Evolutionary conservation across 2,329 filamentous ascomycete species (phyloP).

Genomic region (Scedosporium apiospermum): DNA sequence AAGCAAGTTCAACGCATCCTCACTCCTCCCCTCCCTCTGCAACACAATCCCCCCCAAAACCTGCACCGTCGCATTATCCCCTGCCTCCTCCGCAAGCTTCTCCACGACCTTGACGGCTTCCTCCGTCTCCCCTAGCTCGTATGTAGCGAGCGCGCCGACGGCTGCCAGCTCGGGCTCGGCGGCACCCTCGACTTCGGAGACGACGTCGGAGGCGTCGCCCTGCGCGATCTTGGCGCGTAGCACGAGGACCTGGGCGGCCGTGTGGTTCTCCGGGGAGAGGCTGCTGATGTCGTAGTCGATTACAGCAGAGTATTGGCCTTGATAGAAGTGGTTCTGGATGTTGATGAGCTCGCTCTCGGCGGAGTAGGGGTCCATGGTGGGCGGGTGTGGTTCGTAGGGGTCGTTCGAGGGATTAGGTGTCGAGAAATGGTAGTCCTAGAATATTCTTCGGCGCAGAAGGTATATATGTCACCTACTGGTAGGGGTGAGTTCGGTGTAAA

Average conservation of each 20-base stretch:
- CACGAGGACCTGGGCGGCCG: slow-evolving; percentile 67
- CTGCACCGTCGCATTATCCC: slow-evolving; percentile 74
- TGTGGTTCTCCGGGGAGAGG: slow-evolving; percentile 68
- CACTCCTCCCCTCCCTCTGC: slow-evolving; percentile 69
- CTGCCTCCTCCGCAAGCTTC: slow-evolving; percentile 54
- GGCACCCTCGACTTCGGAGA: slow-evolving; percentile 53
- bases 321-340: slow-evolving; percentile 61
- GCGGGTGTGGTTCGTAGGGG: slow-evolving; percentile 13
- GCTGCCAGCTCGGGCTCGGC: slow-evolving; percentile 64
- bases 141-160: slow-evolving; percentile 66
- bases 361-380: slow-evolving; percentile 59
- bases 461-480: neutral
- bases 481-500: neutral
- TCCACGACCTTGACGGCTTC: slow-evolving; percentile 55
- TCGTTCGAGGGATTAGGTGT: neutral
- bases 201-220: slow-evolving; percentile 65
- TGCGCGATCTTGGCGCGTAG: slow-evolving; percentile 77
- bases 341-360: slow-evolving; percentile 64
- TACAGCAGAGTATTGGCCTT: slow-evolving; percentile 79
- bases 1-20: slow-evolving; percentile 73
- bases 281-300: slow-evolving; percentile 74
- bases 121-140: slow-evolving; percentile 47
- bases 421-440: neutral
- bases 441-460: neutral
- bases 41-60: slow-evolving; percentile 73